These are phyloP conservation scores for Rhizophagus clarus DNA, from an alignment of 192 early-diverging fungal genomes.

Conservation along the genomic window DNA sequence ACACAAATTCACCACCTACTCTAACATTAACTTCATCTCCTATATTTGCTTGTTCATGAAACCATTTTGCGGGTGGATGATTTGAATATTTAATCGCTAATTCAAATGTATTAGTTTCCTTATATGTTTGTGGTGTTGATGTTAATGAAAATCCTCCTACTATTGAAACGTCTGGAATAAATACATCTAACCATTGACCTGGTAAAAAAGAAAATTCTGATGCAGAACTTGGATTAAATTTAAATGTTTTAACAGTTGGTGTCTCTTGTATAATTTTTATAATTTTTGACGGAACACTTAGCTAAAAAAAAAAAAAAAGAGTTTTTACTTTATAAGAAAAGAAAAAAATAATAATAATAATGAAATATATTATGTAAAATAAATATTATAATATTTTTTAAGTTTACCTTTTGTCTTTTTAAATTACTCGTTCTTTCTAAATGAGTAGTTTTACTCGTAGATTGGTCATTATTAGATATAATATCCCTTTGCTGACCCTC, in stretches of 20 bases:
- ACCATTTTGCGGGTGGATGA: conserved; percentile 35
- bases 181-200: conserved; percentile 38
- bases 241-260: conserved; percentile 28
- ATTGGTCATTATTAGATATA: neutral
- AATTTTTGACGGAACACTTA: neutral
- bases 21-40: conserved; percentile 26
- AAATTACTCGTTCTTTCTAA: conserved; percentile 1
- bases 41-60: conserved; percentile 27
- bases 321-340: neutral
- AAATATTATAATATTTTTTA: too few relatives aligned
- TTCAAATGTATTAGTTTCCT: conserved; percentile 13
- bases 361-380: too few relatives aligned
- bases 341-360: too few relatives aligned
- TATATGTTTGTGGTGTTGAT: conserved; percentile 15
- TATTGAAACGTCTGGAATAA: conserved; percentile 26
- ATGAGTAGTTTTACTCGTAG: neutral
- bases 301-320: too few relatives aligned
- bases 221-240: neutral
- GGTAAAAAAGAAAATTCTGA: conserved; percentile 28
- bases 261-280: conserved; percentile 14
- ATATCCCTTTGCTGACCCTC: neutral
- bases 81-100: conserved; percentile 31
- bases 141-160: conserved; percentile 36
- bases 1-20: conserved; percentile 34
- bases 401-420: conserved; percentile 3